A percentile compares a stretch with the other conserved stretches of the same genome.
These are phyloP conservation scores for Byssochlamys sp. DNA, from an alignment of 2,329 filamentous ascomycete genomes.

Conservation along the genomic window DNA sequence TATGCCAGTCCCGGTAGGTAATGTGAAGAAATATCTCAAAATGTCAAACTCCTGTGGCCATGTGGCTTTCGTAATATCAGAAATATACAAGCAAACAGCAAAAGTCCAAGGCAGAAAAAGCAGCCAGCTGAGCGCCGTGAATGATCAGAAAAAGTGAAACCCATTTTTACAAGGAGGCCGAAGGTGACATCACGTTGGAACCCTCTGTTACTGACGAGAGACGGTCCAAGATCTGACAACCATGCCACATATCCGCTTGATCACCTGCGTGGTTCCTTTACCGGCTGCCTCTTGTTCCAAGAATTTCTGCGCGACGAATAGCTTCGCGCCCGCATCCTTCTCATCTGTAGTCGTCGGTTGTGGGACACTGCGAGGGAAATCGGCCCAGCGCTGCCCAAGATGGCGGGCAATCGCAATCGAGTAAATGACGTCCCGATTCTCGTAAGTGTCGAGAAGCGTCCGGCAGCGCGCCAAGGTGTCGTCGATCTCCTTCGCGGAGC, in stretches of 20 bases:
- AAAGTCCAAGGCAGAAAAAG: neutral
- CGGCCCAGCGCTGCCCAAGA: constrained; percentile 56
- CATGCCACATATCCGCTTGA: constrained; percentile 60
- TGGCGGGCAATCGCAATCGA: constrained; percentile 74
- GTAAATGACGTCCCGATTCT: constrained; percentile 85
- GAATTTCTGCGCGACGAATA: constrained; percentile 61
- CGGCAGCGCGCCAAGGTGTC: constrained; percentile 57
- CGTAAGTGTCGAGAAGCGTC: constrained; percentile 63
- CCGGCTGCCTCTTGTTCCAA: constrained; percentile 55
- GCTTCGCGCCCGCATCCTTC: constrained; percentile 55
- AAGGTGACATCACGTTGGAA: neutral
- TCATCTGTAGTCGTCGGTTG: constrained; percentile 54
- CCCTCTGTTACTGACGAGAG: constrained; percentile 22
- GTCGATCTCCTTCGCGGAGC: constrained; percentile 50
- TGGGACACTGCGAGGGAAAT: constrained; percentile 48
- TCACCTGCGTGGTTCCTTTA: constrained; percentile 65
- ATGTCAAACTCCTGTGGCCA: neutral
- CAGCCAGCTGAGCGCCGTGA: neutral
- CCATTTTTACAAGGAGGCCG: neutral
- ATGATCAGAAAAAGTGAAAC: neutral
- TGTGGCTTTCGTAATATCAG: neutral
- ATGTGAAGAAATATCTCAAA: neutral
- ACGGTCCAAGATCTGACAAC: constrained; percentile 50
- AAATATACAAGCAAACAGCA: neutral
- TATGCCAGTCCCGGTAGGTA: constrained; percentile 8